phyloP scores from a whole-genome alignment of 2,329 filamentous ascomycete genomes.

The Phyllosticta paracitricarpa region DNA sequence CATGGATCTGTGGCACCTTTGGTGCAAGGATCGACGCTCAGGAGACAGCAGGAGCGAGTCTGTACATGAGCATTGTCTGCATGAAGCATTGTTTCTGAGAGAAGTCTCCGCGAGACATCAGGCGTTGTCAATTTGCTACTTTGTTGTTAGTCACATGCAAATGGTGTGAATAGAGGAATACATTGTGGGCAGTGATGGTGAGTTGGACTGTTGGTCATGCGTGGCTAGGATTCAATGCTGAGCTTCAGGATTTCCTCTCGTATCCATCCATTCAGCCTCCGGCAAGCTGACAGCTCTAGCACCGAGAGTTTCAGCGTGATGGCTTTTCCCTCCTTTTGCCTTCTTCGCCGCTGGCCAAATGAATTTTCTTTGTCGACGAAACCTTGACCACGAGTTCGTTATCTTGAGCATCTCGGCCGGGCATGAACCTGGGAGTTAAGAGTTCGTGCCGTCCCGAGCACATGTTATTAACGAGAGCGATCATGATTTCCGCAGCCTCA shows the following conservation, averaged over 20 bases:
- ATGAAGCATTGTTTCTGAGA: background rate
- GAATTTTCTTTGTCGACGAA: background rate
- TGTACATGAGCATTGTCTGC: background rate
- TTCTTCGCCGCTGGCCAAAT: background rate
- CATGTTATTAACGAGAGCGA: background rate
- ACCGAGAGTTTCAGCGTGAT: background rate
- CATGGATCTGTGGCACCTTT: background rate
- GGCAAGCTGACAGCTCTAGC: background rate
- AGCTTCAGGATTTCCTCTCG: background rate
- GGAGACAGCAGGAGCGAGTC: background rate
- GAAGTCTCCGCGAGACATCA: background rate
- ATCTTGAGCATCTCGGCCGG: background rate
- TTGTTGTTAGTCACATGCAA: background rate
- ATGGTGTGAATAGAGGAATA: background rate
- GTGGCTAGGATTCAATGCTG: background rate
- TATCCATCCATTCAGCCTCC: background rate
- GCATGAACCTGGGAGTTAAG: background rate
- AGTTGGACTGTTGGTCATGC: background rate
- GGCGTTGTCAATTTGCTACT: background rate
- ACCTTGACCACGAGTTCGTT: background rate
- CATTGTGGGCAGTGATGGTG: background rate
- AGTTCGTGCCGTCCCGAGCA: background rate
- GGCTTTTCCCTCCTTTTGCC: background rate
- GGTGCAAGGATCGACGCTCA: background rate
- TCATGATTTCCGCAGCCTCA: background rate